Evolutionary conservation across 495 filamentous ascomycete species (phyloP).

Genomic region (Penicillium bialowiezense): DNA sequence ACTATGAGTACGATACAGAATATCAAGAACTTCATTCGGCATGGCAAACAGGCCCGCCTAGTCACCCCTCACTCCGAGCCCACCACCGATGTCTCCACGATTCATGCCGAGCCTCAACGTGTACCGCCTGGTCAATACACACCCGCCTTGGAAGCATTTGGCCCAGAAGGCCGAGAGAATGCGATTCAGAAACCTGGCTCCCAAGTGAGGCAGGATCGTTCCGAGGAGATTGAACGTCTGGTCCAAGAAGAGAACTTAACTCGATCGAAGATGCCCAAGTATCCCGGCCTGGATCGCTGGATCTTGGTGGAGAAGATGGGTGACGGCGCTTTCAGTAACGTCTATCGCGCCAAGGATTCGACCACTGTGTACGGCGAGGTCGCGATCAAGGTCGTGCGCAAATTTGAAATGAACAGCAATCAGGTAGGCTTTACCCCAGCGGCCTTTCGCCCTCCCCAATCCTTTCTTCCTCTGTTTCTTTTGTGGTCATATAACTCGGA

Average conservation of each 20-base stretch:
- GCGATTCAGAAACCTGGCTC: conserved; percentile 53
- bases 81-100: conserved; percentile 64
- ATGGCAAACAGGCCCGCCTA: conserved; percentile 90
- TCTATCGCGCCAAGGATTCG: conserved; percentile 82
- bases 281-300: conserved; percentile 91
- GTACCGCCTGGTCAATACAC: conserved; percentile 49
- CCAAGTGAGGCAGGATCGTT: conserved; percentile 45
- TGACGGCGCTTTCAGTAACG: conserved; percentile 98
- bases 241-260: conserved; percentile 86
- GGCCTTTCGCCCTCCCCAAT: no score
- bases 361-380: conserved; percentile 70
- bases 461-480: conserved; percentile 14
- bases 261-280: conserved; percentile 81
- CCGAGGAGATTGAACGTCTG: conserved; percentile 69
- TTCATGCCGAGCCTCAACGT: conserved; percentile 64
- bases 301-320: conserved; percentile 96
- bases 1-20: conserved; percentile 80
- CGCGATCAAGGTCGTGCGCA: conserved; percentile 97
- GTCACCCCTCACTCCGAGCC: conserved; percentile 62
- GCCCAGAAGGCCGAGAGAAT: conserved; percentile 45
- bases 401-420: conserved; percentile 96
- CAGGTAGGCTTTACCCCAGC: conserved; percentile 83
- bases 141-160: conserved; percentile 53
- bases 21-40: conserved; percentile 96
- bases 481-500: no score